Conservation (phyloP, 2,329 filamentous ascomycete genomes). For the Neonectria punicea region DNA sequence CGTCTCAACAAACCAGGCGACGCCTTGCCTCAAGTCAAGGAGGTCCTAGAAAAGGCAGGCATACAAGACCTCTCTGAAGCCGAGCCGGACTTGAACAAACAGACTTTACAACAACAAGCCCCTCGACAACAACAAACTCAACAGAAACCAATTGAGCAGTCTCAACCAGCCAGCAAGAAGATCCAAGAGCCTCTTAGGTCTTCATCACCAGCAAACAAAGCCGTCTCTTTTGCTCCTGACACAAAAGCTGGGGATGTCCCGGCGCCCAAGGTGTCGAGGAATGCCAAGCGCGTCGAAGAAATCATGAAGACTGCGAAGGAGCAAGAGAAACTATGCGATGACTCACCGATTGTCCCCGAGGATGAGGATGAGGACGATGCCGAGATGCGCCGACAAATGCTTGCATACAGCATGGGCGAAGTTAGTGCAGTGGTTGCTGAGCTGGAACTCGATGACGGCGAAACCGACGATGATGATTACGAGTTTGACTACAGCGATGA, state of each 20-base stretch:
- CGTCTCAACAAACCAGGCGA: conserved; percentile 74
- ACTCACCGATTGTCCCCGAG: conserved; percentile 69
- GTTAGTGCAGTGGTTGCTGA: conserved; percentile 93
- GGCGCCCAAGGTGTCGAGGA: conserved; percentile 50
- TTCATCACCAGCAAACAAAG: conserved; percentile 57
- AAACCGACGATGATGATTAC: conserved; percentile 62
- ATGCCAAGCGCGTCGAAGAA: conserved; percentile 62
- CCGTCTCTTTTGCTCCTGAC: conserved; percentile 71
- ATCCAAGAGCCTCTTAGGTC: conserved; percentile 9
- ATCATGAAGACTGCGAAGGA: conserved; percentile 68
- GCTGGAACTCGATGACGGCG: conserved; percentile 80
- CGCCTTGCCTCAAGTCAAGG: conserved; percentile 72
- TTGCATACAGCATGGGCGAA: conserved; percentile 88
- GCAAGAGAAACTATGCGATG: conserved; percentile 59
- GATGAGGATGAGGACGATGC: conserved; percentile 86
- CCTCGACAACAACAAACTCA: conserved; percentile 2
- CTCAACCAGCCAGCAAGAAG: conserved; percentile 11
- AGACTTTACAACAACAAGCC: not conserved
- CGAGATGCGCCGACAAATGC: conserved; percentile 84
- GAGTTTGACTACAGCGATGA: conserved; percentile 67
- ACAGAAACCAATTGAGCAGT: conserved; percentile 1
- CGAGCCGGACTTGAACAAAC: conserved; percentile 21
- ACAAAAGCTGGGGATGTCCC: conserved; percentile 60
- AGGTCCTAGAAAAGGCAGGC: conserved; percentile 82
- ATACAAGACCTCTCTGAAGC: conserved; percentile 58